These are phyloP conservation scores for Jatropha podagrica DNA, from an alignment of 441 rosid genomes.

Conservation along the genomic window DNA sequence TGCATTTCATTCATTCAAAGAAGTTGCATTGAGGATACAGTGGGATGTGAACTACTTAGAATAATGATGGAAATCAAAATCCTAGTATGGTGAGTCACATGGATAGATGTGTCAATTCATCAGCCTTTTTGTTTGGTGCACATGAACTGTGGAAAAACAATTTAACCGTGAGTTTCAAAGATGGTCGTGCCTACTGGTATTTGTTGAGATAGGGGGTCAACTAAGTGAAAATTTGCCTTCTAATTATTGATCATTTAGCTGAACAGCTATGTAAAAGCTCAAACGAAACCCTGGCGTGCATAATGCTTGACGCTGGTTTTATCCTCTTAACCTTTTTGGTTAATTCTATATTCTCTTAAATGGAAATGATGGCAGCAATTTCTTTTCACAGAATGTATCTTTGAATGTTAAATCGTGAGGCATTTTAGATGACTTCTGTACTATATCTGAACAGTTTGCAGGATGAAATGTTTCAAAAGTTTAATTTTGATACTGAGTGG, in stretches of 20 bases:
- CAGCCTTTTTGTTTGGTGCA: neutral
- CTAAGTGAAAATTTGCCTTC: neutral
- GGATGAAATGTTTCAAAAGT: conserved; percentile 99
- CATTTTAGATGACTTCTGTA: conserved; percentile 12
- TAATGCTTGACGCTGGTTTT: neutral
- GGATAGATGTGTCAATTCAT: neutral
- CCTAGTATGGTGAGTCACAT: neutral
- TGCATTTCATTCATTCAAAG: neutral
- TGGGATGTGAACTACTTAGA: neutral
- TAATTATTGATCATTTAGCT: neutral
- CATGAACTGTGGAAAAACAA: neutral
- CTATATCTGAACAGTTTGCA: conserved; percentile 66
- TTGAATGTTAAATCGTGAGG: neutral
- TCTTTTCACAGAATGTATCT: neutral
- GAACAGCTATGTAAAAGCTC: neutral
- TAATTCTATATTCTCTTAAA: neutral
- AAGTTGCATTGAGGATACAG: neutral
- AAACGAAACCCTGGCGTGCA: neutral
- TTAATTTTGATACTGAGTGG: conserved; percentile 93
- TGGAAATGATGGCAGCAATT: neutral
- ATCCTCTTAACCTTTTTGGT: conserved; percentile 1
- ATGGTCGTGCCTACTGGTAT: neutral
- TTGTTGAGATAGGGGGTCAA: neutral
- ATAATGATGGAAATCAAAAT: neutral
- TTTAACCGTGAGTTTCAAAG: neutral